Conservation (phyloP, 2,329 filamentous ascomycete genomes). For the Zymoseptoria pseudotritici region DNA sequence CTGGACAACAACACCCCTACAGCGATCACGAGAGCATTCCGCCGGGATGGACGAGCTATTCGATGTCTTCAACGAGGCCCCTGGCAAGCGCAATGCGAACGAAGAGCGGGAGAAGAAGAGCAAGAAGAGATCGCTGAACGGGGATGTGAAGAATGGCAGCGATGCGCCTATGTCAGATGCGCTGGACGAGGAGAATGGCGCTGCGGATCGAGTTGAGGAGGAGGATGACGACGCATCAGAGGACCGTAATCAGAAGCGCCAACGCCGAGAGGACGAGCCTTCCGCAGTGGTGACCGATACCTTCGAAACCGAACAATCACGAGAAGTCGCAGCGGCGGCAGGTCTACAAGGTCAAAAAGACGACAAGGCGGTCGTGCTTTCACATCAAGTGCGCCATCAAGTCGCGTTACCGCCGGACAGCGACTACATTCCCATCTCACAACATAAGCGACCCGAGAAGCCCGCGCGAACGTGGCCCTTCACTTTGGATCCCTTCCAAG, state of each 20-base stretch:
- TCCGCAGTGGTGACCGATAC: conserved; percentile 83
- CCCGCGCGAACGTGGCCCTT: conserved; percentile 83
- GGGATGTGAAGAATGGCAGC: conserved; percentile 55
- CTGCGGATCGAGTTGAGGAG: conserved; percentile 31
- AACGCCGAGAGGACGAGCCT: conserved; percentile 56
- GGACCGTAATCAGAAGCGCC: conserved; percentile 54
- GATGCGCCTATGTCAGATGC: conserved; percentile 42
- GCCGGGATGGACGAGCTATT: conserved; percentile 24
- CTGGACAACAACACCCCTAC: neutral
- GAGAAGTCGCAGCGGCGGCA: conserved; percentile 75
- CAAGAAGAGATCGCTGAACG: conserved; percentile 83
- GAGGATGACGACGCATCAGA: conserved; percentile 37
- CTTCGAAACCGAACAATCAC: conserved; percentile 89
- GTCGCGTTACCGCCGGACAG: conserved; percentile 81
- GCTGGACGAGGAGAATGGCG: conserved; percentile 6
- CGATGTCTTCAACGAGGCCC: conserved; percentile 29
- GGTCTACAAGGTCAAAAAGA: conserved; percentile 58
- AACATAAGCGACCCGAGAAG: conserved; percentile 82
- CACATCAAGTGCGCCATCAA: conserved; percentile 97
- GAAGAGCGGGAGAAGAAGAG: conserved; percentile 35
- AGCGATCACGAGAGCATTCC: neutral
- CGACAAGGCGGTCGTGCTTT: conserved; percentile 66
- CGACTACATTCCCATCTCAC: conserved; percentile 74
- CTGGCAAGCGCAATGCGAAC: conserved; percentile 5
- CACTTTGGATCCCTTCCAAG: conserved; percentile 94